Conservation (phyloP, 805 yeast genomes). For the Schwanniomyces polymorphus region DNA sequence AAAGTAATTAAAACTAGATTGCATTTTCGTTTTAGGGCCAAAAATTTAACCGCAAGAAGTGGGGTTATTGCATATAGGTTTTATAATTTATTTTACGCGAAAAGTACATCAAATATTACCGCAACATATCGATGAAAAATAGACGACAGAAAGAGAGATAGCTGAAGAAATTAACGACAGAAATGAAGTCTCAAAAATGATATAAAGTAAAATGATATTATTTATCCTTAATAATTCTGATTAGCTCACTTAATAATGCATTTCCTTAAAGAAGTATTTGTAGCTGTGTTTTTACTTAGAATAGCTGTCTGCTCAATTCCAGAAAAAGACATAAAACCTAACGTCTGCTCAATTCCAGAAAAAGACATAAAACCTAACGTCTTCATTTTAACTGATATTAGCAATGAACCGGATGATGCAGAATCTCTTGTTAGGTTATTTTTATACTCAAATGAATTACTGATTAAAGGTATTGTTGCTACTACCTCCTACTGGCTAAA, state of each 20-base stretch:
- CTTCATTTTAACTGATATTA: slow-evolving; percentile 26
- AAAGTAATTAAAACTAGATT: too few relatives aligned
- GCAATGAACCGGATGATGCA: slow-evolving; percentile 15
- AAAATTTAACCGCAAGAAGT: too few relatives aligned
- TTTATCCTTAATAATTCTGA: too few relatives aligned
- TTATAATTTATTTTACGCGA: too few relatives aligned
- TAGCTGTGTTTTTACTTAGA: background rate
- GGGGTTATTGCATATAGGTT: too few relatives aligned
- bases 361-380: slow-evolving; percentile 23
- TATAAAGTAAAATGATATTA: too few relatives aligned
- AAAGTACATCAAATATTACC: too few relatives aligned
- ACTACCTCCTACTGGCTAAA: slow-evolving; percentile 33
- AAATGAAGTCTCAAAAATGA: too few relatives aligned
- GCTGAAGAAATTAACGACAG: too few relatives aligned
- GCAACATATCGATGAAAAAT: background rate
- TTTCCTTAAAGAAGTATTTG: too few relatives aligned
- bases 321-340: slow-evolving; percentile 18
- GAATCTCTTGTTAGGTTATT: slow-evolving; percentile 23
- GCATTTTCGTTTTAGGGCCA: too few relatives aligned
- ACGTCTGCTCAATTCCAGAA: slow-evolving; percentile 14
- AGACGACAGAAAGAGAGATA: background rate
- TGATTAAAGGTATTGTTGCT: slow-evolving; percentile 27
- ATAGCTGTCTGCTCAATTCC: slow-evolving; percentile 1
- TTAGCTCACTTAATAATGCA: too few relatives aligned
- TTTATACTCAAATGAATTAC: slow-evolving; percentile 27